Conservation (phyloP, 177 flowering plant species). For the Vitis hybrid region DNA sequence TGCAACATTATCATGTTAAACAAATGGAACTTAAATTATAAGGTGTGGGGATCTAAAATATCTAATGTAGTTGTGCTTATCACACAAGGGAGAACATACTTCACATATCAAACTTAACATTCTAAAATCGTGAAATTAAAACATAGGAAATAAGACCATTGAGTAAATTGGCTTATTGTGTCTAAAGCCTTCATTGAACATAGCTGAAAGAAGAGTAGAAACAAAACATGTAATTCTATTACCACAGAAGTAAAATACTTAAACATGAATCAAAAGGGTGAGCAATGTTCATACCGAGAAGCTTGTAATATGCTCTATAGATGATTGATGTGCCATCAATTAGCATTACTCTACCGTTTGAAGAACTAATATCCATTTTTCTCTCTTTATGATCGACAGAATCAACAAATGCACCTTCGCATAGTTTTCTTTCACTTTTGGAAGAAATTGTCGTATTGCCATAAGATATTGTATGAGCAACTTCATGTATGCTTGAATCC, state of each 20-base stretch:
- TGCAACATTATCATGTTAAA: too few relatives aligned
- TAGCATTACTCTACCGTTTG: slow-evolving; percentile 84
- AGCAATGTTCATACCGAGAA: slow-evolving; percentile 51
- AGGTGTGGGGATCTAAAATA: too few relatives aligned
- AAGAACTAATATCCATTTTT: slow-evolving; percentile 26
- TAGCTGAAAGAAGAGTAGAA: background rate
- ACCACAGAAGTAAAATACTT: background rate
- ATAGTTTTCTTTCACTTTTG: slow-evolving; percentile 13
- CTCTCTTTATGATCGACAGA: slow-evolving; percentile 21
- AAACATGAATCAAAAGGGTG: background rate
- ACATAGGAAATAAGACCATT: background rate
- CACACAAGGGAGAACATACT: too few relatives aligned
- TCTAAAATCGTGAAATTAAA: background rate
- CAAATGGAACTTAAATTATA: too few relatives aligned
- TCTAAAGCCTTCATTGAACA: background rate
- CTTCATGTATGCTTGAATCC: slow-evolving; percentile 18
- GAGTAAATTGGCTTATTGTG: background rate
- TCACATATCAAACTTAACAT: background rate
- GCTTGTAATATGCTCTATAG: slow-evolving; percentile 86
- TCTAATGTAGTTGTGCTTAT: background rate
- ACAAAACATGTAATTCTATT: background rate
- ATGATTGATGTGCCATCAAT: slow-evolving; percentile 89
- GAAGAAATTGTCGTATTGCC: slow-evolving; percentile 15
- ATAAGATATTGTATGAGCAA: slow-evolving; percentile 21
- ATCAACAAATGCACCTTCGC: slow-evolving; percentile 18